Evolutionary conservation across 2,329 filamentous ascomycete species (phyloP).

Genomic region (Alternaria postmessia): DNA sequence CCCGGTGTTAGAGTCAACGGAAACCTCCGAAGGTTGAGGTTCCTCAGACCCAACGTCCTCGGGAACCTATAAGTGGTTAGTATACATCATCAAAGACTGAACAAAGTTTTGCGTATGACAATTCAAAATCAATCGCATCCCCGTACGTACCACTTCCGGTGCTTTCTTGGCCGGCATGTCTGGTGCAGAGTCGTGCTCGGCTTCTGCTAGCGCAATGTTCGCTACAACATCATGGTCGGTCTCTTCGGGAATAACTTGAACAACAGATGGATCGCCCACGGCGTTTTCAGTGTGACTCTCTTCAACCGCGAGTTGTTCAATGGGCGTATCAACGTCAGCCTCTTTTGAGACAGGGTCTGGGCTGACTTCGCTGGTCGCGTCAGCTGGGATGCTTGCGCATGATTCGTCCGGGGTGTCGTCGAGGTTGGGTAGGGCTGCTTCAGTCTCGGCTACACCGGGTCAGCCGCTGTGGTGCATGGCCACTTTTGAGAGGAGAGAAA

Average conservation of each 20-base stretch:
- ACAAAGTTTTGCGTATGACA: neutral
- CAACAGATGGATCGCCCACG: neutral
- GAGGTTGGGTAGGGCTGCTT: neutral
- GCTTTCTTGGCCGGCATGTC: slow-evolving; percentile 13
- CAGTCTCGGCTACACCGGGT: slow-evolving; percentile 18
- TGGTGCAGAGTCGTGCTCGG: slow-evolving; percentile 9
- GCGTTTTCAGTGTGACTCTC: slow-evolving; percentile 5
- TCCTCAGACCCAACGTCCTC: slow-evolving; percentile 4
- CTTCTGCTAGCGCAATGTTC: slow-evolving; percentile 5
- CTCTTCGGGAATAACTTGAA: slow-evolving; percentile 5
- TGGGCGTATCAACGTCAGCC: slow-evolving; percentile 14
- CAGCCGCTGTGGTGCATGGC: slow-evolving; percentile 9
- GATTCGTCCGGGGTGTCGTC: slow-evolving; percentile 8
- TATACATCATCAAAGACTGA: neutral
- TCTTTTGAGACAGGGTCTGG: slow-evolving; percentile 15
- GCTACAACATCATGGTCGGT: slow-evolving; percentile 14
- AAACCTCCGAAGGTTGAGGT: slow-evolving; percentile 1
- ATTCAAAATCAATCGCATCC: neutral
- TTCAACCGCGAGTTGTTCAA: slow-evolving; percentile 8
- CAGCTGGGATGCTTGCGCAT: slow-evolving; percentile 16
- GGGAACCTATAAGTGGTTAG: slow-evolving; percentile 10
- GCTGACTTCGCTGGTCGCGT: slow-evolving; percentile 14
- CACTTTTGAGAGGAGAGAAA: neutral
- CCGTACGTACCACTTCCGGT: slow-evolving; percentile 15
- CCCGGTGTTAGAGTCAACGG: neutral